Conservation (phyloP, 176 grass and related monocot species). For the Cocos nucifera region DNA sequence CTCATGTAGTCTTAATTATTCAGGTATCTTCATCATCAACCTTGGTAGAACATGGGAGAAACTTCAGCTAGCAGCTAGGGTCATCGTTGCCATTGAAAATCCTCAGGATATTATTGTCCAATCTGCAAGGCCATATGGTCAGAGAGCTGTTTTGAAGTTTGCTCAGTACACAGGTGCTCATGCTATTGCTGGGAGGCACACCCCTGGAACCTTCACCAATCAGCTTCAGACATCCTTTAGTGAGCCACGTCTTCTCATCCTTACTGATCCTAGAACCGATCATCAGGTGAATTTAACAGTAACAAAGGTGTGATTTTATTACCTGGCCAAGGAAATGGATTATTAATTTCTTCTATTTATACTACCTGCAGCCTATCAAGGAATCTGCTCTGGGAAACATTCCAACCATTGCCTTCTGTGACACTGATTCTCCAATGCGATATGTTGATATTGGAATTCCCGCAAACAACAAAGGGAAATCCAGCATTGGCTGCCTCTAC, state of each 20-base stretch:
- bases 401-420: conserved; percentile 84
- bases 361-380: conserved; percentile 65
- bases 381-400: conserved; percentile 88
- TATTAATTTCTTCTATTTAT: neutral
- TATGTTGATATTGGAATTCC: conserved; percentile 90
- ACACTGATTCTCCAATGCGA: conserved; percentile 86
- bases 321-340: neutral
- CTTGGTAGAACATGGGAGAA: conserved; percentile 92
- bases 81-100: conserved; percentile 88
- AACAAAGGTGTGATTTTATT: neutral
- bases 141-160: conserved; percentile 82
- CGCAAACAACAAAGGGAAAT: conserved; percentile 83
- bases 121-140: conserved; percentile 82
- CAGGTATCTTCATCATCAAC: conserved; percentile 88
- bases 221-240: conserved; percentile 92
- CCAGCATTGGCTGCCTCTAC: conserved; percentile 86
- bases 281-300: conserved; percentile 44
- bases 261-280: conserved; percentile 82
- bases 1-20: neutral
- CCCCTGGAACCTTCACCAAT: conserved; percentile 87
- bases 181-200: conserved; percentile 80
- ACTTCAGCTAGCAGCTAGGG: conserved; percentile 68
- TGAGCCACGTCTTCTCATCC: conserved; percentile 81
- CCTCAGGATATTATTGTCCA: conserved; percentile 91
- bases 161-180: conserved; percentile 82